Evolutionary conservation across 1,284 basidiomycete species (phyloP).

Genomic region (Tausonia pullulans): DNA sequence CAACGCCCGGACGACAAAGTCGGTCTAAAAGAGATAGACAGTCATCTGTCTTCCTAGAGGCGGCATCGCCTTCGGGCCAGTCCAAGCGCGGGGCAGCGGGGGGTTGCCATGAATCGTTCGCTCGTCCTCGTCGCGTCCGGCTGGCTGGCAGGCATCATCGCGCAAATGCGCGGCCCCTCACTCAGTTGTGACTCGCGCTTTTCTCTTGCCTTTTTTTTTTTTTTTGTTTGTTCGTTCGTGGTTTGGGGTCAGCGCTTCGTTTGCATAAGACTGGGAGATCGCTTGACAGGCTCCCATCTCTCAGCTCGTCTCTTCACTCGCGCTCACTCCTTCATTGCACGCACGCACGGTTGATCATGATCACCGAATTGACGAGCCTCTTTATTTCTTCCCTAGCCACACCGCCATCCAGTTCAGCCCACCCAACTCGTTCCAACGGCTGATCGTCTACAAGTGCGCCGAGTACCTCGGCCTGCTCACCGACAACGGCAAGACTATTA

Average conservation of each 20-base stretch:
- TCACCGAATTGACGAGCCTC: too few relatives aligned
- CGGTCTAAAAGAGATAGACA: too few relatives aligned
- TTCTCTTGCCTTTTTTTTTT: not conserved
- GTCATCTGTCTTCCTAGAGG: too few relatives aligned
- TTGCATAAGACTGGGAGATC: not conserved
- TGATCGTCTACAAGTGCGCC: conserved; percentile 16
- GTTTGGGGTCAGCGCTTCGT: not conserved
- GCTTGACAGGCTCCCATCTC: not conserved
- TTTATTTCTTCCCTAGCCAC: not conserved
- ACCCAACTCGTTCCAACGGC: conserved; percentile 12
- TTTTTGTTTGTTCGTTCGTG: too few relatives aligned
- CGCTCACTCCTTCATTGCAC: not conserved
- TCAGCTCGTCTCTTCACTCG: not conserved
- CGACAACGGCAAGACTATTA: not conserved
- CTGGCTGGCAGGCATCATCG: too few relatives aligned
- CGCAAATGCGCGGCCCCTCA: not conserved
- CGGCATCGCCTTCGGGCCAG: too few relatives aligned
- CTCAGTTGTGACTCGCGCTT: not conserved
- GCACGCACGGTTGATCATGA: too few relatives aligned
- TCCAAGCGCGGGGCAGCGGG: too few relatives aligned
- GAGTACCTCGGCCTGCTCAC: conserved; percentile 15
- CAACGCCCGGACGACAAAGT: too few relatives aligned
- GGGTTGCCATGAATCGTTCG: not conserved
- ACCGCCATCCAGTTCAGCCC: conserved; percentile 7
- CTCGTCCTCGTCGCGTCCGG: not conserved